Evolutionary conservation across 2,329 filamentous ascomycete species (phyloP), one percentile per base, ranked within the genome.

Genomic region (Fusarium burgessii): DNA sequence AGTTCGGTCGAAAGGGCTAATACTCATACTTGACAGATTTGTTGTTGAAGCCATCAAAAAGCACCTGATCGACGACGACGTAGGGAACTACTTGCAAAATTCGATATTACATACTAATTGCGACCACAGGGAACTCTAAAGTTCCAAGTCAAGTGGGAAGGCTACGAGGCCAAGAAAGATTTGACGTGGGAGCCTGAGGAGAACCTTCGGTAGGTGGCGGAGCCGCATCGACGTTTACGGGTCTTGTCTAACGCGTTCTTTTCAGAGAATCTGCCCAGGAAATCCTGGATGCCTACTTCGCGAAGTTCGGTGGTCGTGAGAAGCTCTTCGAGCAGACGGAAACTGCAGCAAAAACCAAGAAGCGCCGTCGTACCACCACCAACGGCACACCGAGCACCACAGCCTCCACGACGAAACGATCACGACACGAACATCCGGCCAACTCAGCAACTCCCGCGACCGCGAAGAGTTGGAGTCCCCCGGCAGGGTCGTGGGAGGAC

Each of bases 121-220:
- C 6, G 17, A 13, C 43, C 12, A 13, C 64, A 89, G 82, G 87
- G 87, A 23, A 78, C 79, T 7, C 75, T 90, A 1, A 85, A 86
- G 49, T 94, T 92, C 76, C 86, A 91, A 55, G 92, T 96, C 38
- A 94, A 95, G 76, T 96, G 93, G 93, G 89, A 93, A 70, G 93
- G 93, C 6, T 96, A 91, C 68, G 88, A 92, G 0, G 87, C 90
- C 67, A 89, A 90, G 67, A 79, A 83, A 0, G 93, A 96, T 72
- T 81, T 88, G 75, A 96, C 93, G 0, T 95, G 92, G 93, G 93
- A 96, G 77, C 90, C 92, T 0, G 90, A 93, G 74, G 88, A 89
- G 14, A 95, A 94, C 63, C 73, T 81, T 10, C 45, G 70, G 80
- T 81, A 71, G 52, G 77, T 65, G 29, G 41, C 23, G 6, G 27